Base-by-base conservation (phyloP, 257 asterid genomes). In the Capsicum rhomboideum region DNA sequence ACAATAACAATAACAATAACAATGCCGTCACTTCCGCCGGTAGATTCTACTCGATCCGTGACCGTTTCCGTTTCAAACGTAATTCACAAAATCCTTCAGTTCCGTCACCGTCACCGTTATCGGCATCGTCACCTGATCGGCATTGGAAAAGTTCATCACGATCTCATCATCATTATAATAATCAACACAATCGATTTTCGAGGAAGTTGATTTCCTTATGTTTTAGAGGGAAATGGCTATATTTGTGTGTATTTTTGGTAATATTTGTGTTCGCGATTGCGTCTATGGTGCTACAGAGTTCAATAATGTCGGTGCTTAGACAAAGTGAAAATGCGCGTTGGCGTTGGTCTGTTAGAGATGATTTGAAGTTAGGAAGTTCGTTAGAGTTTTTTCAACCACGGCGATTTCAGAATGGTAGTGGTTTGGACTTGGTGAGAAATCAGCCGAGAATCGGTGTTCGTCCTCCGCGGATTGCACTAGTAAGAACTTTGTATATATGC, bases 241-340 rank as follows among this genome's bases (percentile, higher is more conserved):
- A 91, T 84, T 78, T 94, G 55, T 92, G 94, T 54, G 83, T 92
- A 54, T 82, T 93, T 84, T 1, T 89, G 67, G 97, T 91, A 82
- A 89, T 96, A 67, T 91, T 92, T 85, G 67, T 88, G 78, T 94
- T 96, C 59, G 92, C 92, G 13, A 66, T 94, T 81, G 98, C 97
- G 20, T 93, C 99, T n/a, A 80, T 94, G 91, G 92, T 92, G 86
- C 82, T 96, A 85, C 99, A 96, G 94, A 96, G 93, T 91, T 91
- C 98, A 84, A 94, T 94, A 88, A 90, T 89, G 91, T 82, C 92
- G 74, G 94, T 86, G 80, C 82, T 93, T 82, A 89, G 93, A 23
- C 95, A 84, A 85, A 90, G 91, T 20, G 95, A 91, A 52, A 85
- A 91, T 71, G 89, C 88, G 90, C 87, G 90, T 83, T 91, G 93